These are phyloP conservation scores for Trichoderma asperellum DNA, from an alignment of 2,329 filamentous ascomycete species.

Conservation along the genomic window DNA sequence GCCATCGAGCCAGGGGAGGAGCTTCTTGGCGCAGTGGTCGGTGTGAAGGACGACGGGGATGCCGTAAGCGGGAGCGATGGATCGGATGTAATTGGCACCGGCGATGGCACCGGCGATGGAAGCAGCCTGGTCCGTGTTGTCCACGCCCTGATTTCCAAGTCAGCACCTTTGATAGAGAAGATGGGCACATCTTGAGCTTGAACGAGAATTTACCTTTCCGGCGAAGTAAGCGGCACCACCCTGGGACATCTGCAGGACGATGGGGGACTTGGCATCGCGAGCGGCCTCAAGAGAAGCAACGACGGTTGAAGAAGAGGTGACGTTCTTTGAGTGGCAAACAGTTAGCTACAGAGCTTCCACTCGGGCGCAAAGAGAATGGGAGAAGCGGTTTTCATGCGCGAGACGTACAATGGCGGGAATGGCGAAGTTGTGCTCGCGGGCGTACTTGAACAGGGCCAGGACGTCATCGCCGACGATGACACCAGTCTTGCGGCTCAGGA, in stretches of 20 bases:
- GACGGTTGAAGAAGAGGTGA: constrained; percentile 81
- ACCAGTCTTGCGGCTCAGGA: constrained; percentile 56
- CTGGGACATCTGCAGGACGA: constrained; percentile 92
- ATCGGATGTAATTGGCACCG: constrained; percentile 90
- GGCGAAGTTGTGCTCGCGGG: constrained; percentile 83
- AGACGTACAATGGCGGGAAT: constrained; percentile 72
- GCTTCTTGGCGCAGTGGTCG: constrained; percentile 99
- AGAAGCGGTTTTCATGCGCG: background rate
- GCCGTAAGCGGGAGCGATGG: constrained; percentile 83
- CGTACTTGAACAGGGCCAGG: constrained; percentile 80
- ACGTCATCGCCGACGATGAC: constrained; percentile 61
- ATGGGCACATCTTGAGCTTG: background rate
- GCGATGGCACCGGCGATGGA: constrained; percentile 88
- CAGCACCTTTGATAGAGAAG: background rate
- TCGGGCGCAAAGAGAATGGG: background rate
- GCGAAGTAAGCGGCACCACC: constrained; percentile 93
- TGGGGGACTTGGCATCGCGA: constrained; percentile 84
- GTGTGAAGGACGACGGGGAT: constrained; percentile 93
- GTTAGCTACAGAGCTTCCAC: constrained; percentile 6
- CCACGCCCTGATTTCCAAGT: constrained; percentile 61
- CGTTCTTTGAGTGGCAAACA: constrained; percentile 58
- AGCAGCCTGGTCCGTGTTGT: constrained; percentile 80
- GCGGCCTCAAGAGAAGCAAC: constrained; percentile 93
- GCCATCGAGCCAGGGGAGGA: constrained; percentile 95
- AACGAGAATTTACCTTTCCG: constrained; percentile 66